Base-by-base conservation (phyloP, 1,284 basidiomycete species). In the Acaromyces ingoldii region DNA sequence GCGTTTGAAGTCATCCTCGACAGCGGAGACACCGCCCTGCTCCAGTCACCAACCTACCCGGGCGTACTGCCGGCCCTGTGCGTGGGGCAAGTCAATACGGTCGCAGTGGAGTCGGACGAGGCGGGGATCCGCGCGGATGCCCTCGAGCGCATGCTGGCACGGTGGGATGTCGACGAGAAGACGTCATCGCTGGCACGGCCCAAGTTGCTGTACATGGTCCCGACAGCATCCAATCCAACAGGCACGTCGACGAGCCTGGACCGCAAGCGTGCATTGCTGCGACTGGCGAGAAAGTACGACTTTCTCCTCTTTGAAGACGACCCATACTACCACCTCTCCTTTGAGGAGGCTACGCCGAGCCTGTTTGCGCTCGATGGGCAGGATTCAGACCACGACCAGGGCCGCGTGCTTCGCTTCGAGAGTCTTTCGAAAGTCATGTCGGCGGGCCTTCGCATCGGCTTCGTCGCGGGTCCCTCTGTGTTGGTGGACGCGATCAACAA, bases 21-120 rank as follows among this genome's bases (percentile, higher is more conserved):
- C 72, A 83, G 82, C 4, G 89, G 88, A 4, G 91, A 96, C 74
- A 74, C 85, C 5, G 80, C 93, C 33, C 79, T 95, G 34, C 81
- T 93, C 38, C 91, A 96, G 75, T 83, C 84, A 1, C 91, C 91
- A 0, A 84, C 86, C 22, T 96, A 95, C 75, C 84, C 88, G 42
- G 68, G 70, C 7, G 58, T 72, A 22, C 49, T 74, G 33, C 69
- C 68, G 3, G 55, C 57, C 25, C 49, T 70, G 22, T 51, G 49
- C 31, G 58, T 60, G 55, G 60, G 58, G 46, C 48, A 49, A 15
- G 63, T 53, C 41, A 59, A 33, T 24, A 57, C 55, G 19, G 46
- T 67, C 5, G 38, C 91, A 80, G 82, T 95, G 11, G 82, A 83
- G 17, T 86, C 86, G 11, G 92, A 96, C 68, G 80, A 81, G 4